phyloP scores from a whole-genome alignment of 192 early-diverging fungal species.

The Dissophora ornata region DNA sequence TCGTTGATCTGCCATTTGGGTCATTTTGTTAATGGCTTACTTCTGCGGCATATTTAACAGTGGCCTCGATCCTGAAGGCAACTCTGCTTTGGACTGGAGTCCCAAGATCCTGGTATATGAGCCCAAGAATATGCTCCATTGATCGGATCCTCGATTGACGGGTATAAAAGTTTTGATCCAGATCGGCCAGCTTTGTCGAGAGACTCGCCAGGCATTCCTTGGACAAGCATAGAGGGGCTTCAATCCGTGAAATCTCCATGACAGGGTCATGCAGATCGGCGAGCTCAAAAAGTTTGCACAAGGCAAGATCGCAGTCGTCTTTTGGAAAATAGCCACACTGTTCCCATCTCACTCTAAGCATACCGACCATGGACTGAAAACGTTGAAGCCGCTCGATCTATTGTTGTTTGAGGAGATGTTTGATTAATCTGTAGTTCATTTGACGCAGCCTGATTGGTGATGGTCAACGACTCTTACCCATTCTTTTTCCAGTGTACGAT shows the following conservation, averaged over 20 bases:
- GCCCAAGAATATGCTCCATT: conserved; percentile 43
- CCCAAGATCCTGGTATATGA: conserved; percentile 45
- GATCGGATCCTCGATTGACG: conserved; percentile 49
- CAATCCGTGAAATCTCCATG: conserved; percentile 31
- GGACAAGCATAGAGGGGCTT: conserved; percentile 55
- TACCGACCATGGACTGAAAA: conserved; percentile 38
- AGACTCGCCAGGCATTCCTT: conserved; percentile 51
- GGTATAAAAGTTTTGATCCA: conserved; percentile 54
- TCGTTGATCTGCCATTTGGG: too few species aligned
- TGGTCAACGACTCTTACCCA: conserved; percentile 29
- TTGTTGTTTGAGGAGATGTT: background rate
- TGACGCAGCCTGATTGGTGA: too few species aligned
- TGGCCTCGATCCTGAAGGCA: conserved; percentile 33
- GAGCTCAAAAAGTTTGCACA: conserved; percentile 29
- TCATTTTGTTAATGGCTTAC: conserved; percentile 4
- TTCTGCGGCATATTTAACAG: conserved; percentile 45
- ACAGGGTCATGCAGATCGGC: conserved; percentile 13
- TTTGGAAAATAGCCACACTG: conserved; percentile 35
- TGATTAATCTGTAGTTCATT: too few species aligned
- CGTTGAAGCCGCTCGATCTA: conserved; percentile 23
- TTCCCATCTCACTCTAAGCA: conserved; percentile 39
- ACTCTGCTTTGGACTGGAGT: conserved; percentile 16
- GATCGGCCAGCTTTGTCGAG: conserved; percentile 28
- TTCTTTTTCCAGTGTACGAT: conserved; percentile 40
- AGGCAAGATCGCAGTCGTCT: conserved; percentile 37